A percentile compares a stretch with the other conserved stretches of the same genome.
phyloP scores from a whole-genome alignment of 2,329 filamentous ascomycete genomes.

The Nectriaceae sp. region DNA sequence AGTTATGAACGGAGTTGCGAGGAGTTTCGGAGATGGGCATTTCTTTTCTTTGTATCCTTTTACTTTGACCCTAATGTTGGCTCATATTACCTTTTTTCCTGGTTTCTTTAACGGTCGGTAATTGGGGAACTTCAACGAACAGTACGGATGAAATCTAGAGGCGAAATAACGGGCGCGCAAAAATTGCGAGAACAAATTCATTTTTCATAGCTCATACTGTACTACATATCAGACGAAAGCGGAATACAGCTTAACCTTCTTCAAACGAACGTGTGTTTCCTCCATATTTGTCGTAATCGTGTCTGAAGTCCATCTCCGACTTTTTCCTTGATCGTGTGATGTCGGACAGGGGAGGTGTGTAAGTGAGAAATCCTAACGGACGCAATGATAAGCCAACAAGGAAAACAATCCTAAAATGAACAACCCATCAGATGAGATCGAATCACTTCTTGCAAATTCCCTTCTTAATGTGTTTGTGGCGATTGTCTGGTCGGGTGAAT shows the following conservation, averaged over 20 bases:
- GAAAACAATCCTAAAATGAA: too few species aligned
- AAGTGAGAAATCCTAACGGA: too few species aligned
- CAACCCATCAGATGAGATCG: too few species aligned
- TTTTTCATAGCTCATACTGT: not conserved
- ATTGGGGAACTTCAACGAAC: not conserved
- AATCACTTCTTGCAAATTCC: too few species aligned
- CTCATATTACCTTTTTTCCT: not conserved
- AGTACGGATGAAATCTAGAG: not conserved
- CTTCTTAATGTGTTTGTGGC: slow-evolving; percentile 20
- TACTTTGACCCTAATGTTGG: not conserved
- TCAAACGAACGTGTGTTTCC: not conserved
- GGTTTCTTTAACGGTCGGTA: not conserved
- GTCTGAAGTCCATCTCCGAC: not conserved
- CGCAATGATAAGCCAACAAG: too few species aligned
- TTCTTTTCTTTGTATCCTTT: not conserved
- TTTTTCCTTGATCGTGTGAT: not conserved
- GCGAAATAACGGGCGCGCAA: not conserved
- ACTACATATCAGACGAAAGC: not conserved
- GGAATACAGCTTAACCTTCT: not conserved
- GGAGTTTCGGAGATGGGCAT: not conserved
- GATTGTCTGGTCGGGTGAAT: slow-evolving; percentile 23
- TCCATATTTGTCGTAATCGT: not conserved
- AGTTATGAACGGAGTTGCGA: not conserved
- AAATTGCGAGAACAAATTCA: not conserved
- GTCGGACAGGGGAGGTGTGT: too few species aligned